Evolutionary conservation across 2,329 filamentous ascomycete species (phyloP).

Genomic region (Claviceps africana): DNA sequence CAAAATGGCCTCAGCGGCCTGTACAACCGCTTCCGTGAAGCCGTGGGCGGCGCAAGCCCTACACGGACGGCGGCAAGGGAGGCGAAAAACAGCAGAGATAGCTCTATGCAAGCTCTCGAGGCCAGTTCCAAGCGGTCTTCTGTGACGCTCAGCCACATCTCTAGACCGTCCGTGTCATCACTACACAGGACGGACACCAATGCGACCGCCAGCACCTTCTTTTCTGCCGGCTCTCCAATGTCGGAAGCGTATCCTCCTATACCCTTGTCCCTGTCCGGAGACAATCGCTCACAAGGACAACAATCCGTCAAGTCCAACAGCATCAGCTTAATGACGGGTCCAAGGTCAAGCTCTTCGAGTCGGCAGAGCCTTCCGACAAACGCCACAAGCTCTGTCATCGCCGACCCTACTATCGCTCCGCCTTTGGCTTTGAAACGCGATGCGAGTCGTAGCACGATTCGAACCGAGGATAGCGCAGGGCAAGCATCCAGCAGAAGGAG

Average conservation of each 20-base stretch:
- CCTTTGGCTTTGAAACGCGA: conserved; percentile 38
- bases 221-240: conserved; percentile 17
- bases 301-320: conserved; percentile 35
- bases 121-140: conserved; percentile 30
- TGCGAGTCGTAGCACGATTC: conserved; percentile 25
- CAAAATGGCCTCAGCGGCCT: conserved; percentile 80
- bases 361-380: conserved; percentile 28
- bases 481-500: conserved; percentile 26
- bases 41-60: conserved; percentile 54
- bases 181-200: conserved; percentile 27
- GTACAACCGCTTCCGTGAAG: conserved; percentile 73
- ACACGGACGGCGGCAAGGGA: conserved; percentile 22
- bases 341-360: conserved; percentile 27
- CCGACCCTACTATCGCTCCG: conserved; percentile 31
- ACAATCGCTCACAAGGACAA: conserved; percentile 26
- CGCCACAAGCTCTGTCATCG: conserved; percentile 26
- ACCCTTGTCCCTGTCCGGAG: conserved; percentile 18
- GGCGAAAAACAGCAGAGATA: conserved; percentile 19
- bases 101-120: conserved; percentile 12
- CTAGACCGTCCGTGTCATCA: conserved; percentile 27
- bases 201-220: conserved; percentile 15
- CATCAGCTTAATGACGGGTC: conserved; percentile 29
- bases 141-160: conserved; percentile 23
- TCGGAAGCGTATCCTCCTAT: conserved; percentile 25
- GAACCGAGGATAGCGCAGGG: conserved; percentile 29